Evolutionary conservation across 1,284 basidiomycete genomes (phyloP).

Genomic region (Ustilago xerochloae): DNA sequence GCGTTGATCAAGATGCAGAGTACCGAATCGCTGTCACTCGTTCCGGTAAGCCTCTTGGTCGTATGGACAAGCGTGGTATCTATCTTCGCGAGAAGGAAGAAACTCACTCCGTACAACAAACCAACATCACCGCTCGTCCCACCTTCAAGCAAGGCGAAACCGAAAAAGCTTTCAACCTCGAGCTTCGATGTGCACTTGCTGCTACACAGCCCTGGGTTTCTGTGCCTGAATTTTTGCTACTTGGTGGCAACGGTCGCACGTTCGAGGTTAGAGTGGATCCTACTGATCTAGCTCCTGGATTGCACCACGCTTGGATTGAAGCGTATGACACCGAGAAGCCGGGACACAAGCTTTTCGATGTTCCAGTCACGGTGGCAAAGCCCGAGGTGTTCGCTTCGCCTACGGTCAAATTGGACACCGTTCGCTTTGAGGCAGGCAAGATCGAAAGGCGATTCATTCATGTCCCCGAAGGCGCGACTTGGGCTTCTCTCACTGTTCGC

Average conservation of each 20-base stretch:
- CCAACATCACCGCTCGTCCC: slow-evolving; percentile 61
- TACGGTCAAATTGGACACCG: slow-evolving; percentile 50
- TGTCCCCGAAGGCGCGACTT: slow-evolving; percentile 68
- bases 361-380: slow-evolving; percentile 68
- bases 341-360: slow-evolving; percentile 62
- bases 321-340: slow-evolving; percentile 62
- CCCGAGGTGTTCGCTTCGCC: slow-evolving; percentile 55
- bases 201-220: slow-evolving; percentile 64
- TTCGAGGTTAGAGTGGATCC: slow-evolving; percentile 68
- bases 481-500: slow-evolving; percentile 66
- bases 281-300: slow-evolving; percentile 59
- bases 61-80: slow-evolving; percentile 62
- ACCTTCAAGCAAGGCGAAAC: slow-evolving; percentile 63
- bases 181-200: slow-evolving; percentile 59
- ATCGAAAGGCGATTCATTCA: slow-evolving; percentile 65
- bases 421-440: slow-evolving; percentile 58
- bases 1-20: slow-evolving; percentile 64
- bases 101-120: slow-evolving; percentile 61
- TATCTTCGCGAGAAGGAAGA: slow-evolving; percentile 67
- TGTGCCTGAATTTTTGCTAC: slow-evolving; percentile 61
- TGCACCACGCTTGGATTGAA: slow-evolving; percentile 64
- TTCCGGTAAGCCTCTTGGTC: slow-evolving; percentile 59
- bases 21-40: slow-evolving; percentile 64
- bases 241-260: slow-evolving; percentile 66
- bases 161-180: slow-evolving; percentile 62